Base-by-base conservation (phyloP, 2,329 filamentous ascomycete species). In the Cryphonectria naterciae region DNA sequence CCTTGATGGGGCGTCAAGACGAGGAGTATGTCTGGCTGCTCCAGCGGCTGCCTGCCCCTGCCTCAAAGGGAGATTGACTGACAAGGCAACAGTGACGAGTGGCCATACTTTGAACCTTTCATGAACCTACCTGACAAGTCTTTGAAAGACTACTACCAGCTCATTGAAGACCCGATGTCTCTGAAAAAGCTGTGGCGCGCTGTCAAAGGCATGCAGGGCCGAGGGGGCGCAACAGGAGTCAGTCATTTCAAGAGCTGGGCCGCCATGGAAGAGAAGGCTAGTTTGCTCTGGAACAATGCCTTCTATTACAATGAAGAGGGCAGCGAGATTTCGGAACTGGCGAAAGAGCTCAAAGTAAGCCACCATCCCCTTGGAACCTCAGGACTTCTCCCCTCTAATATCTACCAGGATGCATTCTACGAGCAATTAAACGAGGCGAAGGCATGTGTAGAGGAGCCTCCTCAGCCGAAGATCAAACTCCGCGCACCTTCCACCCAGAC, bases 261-360 rank as follows among this genome's bases (percentile, higher is more conserved):
- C 70, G 87, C 90, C 0, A 93, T 97, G 74, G 93, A 94, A 78
- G 90, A 94, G 68, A 92, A 93, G 77, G 86, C 93, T 17, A 92
- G 90, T 76, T 86, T 93, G 67, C 90, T 98, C 60, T 98, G 95
- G 95, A 87, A 87, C 65, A 98, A 98, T 80, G 94, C 94, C 0
- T 92, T 90, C 77, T 91, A 91, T 71, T 98, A 95, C 84, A 98
- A 98, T 75, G 93, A 97, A 79, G 94, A 97, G 77, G 93, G 92
- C 4, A 97, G 95, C 77, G 92, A 94, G 22, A 95, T 97, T 67
- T 93, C 91, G 74, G 85, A 88, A 32, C 84, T 96, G 72, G 93
- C 94, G 0, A 88, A 90, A 65, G 90, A 96, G 72, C 87, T 98
- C 8, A 91, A 97, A 88, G 93, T 93, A 83, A 65, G 78, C 66